Conservation (phyloP, 2,329 filamentous ascomycete genomes). For the Plectosphaerella cucumerina region DNA sequence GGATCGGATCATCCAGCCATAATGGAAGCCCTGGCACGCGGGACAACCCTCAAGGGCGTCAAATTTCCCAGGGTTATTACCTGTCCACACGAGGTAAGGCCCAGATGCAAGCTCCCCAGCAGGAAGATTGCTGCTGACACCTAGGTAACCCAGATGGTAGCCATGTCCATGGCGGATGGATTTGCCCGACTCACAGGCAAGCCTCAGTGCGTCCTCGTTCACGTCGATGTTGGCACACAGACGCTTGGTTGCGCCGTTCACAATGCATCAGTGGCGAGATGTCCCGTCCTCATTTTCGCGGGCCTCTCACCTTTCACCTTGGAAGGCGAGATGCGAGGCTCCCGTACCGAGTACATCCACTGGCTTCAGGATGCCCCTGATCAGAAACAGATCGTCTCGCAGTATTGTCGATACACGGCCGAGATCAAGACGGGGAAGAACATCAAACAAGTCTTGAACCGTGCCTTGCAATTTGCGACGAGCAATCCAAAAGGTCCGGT, state of each 20-base stretch:
- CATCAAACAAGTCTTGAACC: constrained; percentile 84
- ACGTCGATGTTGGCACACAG: constrained; percentile 80
- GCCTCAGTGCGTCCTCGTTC: constrained; percentile 73
- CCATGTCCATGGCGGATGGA: constrained; percentile 79
- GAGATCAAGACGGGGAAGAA: constrained; percentile 84
- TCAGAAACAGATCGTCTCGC: constrained; percentile 73
- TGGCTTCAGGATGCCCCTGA: constrained; percentile 84
- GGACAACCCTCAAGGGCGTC: constrained; percentile 57
- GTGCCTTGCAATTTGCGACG: constrained; percentile 76
- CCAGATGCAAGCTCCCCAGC: no score
- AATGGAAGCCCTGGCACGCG: constrained; percentile 70
- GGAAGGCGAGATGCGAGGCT: constrained; percentile 72
- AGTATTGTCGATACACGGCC: constrained; percentile 80
- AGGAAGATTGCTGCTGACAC: constrained; percentile 13
- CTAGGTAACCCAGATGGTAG: constrained; percentile 82
- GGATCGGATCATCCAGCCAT: constrained; percentile 65
- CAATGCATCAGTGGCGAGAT: constrained; percentile 73
- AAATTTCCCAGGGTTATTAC: constrained; percentile 66
- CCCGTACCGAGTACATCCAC: constrained; percentile 79
- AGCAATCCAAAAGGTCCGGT: constrained; percentile 76
- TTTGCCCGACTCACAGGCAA: constrained; percentile 69
- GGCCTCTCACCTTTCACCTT: constrained; percentile 73
- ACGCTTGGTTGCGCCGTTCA: constrained; percentile 73
- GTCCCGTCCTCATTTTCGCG: constrained; percentile 73
- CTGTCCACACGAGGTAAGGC: constrained; percentile 67